Evolutionary conservation across 352 stramenopile species (phyloP).

Genomic region (Globisporangium ultimum): DNA sequence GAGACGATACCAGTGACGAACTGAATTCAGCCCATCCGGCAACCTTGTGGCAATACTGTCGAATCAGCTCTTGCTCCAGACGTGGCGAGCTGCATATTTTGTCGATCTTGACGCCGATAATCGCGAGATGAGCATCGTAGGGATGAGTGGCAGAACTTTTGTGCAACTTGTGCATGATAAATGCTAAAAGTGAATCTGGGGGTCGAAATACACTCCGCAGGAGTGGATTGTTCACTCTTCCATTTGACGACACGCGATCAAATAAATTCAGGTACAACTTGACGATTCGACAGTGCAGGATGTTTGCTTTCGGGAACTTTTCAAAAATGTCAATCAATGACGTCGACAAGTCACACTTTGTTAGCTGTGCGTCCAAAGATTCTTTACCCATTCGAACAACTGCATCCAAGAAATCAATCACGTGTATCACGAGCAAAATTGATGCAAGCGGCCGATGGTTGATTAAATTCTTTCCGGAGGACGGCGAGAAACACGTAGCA

Average conservation of each 20-base stretch:
- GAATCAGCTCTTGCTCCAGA: slow-evolving; percentile 73
- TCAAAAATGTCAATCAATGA: slow-evolving; percentile 72
- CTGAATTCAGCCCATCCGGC: slow-evolving; percentile 63
- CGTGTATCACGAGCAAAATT: slow-evolving; percentile 56
- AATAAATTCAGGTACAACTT: slow-evolving; percentile 69
- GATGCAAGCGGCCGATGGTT: slow-evolving; percentile 64
- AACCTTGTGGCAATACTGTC: slow-evolving; percentile 65
- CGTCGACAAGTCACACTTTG: slow-evolving; percentile 48
- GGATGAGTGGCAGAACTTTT: slow-evolving; percentile 40
- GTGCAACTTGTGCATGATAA: slow-evolving; percentile 66
- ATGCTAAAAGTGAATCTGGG: slow-evolving; percentile 60
- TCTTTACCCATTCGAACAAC: slow-evolving; percentile 66
- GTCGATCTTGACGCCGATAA: slow-evolving; percentile 77
- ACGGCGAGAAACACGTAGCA: slow-evolving; percentile 34
- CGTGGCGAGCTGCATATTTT: slow-evolving; percentile 73
- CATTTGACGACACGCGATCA: slow-evolving; percentile 55
- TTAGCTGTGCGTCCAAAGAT: slow-evolving; percentile 46
- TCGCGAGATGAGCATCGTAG: slow-evolving; percentile 70
- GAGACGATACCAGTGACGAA: slow-evolving; percentile 59
- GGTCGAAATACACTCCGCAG: slow-evolving; percentile 68
- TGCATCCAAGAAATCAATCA: slow-evolving; percentile 61
- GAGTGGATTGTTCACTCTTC: slow-evolving; percentile 72
- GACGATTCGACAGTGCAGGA: slow-evolving; percentile 67
- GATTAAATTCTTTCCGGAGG: slow-evolving; percentile 46
- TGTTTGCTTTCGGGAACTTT: slow-evolving; percentile 66